Evolutionary conservation across 1,284 basidiomycete species (phyloP), one percentile per base, ranked within the genome.

Genomic region (Trichosporon sp.): DNA sequence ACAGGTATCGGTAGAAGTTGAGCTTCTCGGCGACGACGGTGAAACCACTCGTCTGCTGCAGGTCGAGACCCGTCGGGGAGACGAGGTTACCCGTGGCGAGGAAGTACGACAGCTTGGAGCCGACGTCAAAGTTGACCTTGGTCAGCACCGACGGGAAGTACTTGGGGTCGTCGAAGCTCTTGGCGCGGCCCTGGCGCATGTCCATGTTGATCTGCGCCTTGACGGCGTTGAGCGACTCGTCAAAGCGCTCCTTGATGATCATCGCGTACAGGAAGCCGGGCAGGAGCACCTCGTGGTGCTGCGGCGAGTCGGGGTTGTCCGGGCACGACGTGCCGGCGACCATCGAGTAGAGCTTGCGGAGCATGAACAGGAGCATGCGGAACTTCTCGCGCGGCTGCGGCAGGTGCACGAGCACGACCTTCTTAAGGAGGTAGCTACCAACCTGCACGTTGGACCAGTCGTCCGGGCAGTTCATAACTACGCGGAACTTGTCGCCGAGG

Each of bases 21-120:
- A 99, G 87, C 85, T 99, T 99, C 84, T 99, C 97, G 2, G 96
- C 97, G 60, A 99, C 92, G 76, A 99, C 96, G 3, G 97, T 98
- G 85, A 97, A 99, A 62, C 97, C 97, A 18, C 93, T 92, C 0
- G 94, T 91, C 84, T 99, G 97, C 81, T 99, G 96, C 21, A 99
- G 85, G 84, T 99, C 97, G 67, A 99, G 89, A 72, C 97, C 97
- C 0, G 93, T 91, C 0, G 93, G 94, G 7, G 97, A 98, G 62
- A 95, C 88, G 29, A 99, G 86, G 81, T 99, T 99, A 63, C 97
- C 97, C 2, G 97, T 99, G 12, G 97, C 97, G 34, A 99, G 88
- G 87, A 99, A 99, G 79, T 96, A 96, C 23, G 92, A 87, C 77
- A 99, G 86, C 78, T 90, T 92, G 66, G 90, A 86, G 47, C 97